Conservation (phyloP, 106 monocot genomes). For the Dendrobium huoshanense region DNA sequence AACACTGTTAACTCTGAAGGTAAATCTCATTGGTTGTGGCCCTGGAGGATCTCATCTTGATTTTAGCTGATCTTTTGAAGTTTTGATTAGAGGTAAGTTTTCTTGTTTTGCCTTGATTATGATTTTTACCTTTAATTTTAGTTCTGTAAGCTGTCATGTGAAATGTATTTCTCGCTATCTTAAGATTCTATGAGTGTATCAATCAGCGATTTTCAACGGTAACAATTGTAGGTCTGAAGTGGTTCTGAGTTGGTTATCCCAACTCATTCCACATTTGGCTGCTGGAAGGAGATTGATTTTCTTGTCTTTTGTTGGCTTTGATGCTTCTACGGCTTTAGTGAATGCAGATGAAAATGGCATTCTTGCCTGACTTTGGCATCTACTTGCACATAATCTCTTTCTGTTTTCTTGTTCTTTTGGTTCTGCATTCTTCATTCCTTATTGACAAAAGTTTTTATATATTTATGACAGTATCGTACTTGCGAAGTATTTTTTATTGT, state of each 20-base stretch:
- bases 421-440: background rate
- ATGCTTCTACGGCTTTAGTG: background rate
- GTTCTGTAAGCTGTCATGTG: background rate
- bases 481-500: background rate
- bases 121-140: background rate
- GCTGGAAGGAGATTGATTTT: background rate
- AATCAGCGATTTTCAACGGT: background rate
- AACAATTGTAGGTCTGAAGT: background rate
- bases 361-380: background rate
- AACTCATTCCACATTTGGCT: background rate
- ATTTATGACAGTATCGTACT: background rate
- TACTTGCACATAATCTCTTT: background rate
- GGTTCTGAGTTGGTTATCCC: background rate
- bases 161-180: background rate
- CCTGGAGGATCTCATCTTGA: background rate
- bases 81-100: background rate
- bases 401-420: background rate
- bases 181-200: background rate
- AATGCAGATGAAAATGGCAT: background rate
- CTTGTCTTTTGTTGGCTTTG: background rate
- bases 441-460: background rate
- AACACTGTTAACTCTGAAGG: background rate
- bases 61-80: background rate
- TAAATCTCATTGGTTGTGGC: background rate
- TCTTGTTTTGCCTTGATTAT: background rate